phyloP scores from a whole-genome alignment of 1,284 basidiomycete genomes.

The Phlebopus sp. region DNA sequence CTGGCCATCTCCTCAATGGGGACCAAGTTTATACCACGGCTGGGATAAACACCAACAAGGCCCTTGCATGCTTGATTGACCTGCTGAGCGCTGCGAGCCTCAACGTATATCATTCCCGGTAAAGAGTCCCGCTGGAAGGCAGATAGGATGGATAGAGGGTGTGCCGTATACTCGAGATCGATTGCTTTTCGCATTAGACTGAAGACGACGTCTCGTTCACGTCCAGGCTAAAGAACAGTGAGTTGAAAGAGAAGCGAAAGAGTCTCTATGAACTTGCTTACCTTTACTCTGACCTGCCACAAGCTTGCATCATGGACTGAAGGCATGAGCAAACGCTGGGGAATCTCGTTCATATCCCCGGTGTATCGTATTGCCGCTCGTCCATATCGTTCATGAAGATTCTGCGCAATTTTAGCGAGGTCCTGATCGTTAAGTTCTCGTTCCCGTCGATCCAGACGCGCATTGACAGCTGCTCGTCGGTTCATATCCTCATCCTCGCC shows the following conservation, averaged over 20 bases:
- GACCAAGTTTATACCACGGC: slow-evolving; percentile 80
- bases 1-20: slow-evolving; percentile 99
- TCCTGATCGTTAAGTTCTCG: slow-evolving; percentile 81
- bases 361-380: slow-evolving; percentile 72
- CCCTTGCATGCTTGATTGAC: slow-evolving; percentile 86
- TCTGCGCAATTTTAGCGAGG: slow-evolving; percentile 84
- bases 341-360: slow-evolving; percentile 91
- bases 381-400: slow-evolving; percentile 81
- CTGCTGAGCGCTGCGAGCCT: slow-evolving; percentile 85
- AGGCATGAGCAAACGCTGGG: slow-evolving; percentile 92
- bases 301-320: slow-evolving; percentile 93
- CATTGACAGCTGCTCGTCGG: slow-evolving; percentile 66
- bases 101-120: slow-evolving; percentile 94
- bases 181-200: slow-evolving; percentile 93
- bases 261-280: slow-evolving; percentile 34
- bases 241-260: slow-evolving; percentile 3
- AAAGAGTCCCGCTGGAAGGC: slow-evolving; percentile 96
- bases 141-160: slow-evolving; percentile 83
- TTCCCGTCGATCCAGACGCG: slow-evolving; percentile 73
- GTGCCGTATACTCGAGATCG: slow-evolving; percentile 73
- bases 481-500: slow-evolving; percentile 70
- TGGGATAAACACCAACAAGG: slow-evolving; percentile 88
- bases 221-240: slow-evolving; percentile 61
- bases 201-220: slow-evolving; percentile 91
- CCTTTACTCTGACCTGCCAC: slow-evolving; percentile 95